phyloP scores from a whole-genome alignment of 2,329 filamentous ascomycete genomes.

The Setomelanomma holmii region DNA sequence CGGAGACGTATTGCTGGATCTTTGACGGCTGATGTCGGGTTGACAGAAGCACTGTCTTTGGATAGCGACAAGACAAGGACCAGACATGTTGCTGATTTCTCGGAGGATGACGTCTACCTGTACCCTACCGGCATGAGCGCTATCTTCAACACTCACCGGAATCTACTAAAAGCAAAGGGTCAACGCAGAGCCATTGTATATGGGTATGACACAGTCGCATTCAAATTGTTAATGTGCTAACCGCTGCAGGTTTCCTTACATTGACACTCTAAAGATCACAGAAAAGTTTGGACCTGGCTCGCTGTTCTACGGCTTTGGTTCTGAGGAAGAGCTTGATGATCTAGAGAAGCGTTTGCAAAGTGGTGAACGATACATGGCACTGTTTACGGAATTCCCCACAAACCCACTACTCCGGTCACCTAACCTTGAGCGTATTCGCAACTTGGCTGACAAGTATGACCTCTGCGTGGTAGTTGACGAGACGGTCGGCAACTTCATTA shows the following conservation, averaged over 20 bases:
- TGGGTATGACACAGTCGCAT: conserved; percentile 58
- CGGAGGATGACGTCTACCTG: conserved; percentile 87
- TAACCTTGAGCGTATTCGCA: conserved; percentile 80
- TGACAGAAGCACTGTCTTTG: conserved; percentile 65
- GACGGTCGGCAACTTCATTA: conserved; percentile 95
- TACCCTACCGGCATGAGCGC: conserved; percentile 93
- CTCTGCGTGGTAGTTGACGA: conserved; percentile 95
- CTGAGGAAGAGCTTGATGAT: conserved; percentile 79
- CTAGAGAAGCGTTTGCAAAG: conserved; percentile 73
- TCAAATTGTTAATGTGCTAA: conserved; percentile 4
- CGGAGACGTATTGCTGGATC: conserved; percentile 87
- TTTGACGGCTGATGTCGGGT: conserved; percentile 74
- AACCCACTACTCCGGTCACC: conserved; percentile 89
- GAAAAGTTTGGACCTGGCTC: conserved; percentile 93
- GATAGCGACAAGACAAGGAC: conserved; percentile 52
- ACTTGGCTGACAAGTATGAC: conserved; percentile 79
- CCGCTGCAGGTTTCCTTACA: conserved; percentile 77
- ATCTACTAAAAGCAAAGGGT: conserved; percentile 70
- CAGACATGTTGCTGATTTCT: conserved; percentile 66
- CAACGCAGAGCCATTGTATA: conserved; percentile 82
- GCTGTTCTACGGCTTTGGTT: conserved; percentile 84
- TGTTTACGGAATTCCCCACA: conserved; percentile 95
- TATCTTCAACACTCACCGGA: conserved; percentile 87
- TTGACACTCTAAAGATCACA: conserved; percentile 93
- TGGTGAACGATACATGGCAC: conserved; percentile 78